Evolutionary conservation across 352 stramenopile species (phyloP).

Genomic region (Globisporangium abappressorium): DNA sequence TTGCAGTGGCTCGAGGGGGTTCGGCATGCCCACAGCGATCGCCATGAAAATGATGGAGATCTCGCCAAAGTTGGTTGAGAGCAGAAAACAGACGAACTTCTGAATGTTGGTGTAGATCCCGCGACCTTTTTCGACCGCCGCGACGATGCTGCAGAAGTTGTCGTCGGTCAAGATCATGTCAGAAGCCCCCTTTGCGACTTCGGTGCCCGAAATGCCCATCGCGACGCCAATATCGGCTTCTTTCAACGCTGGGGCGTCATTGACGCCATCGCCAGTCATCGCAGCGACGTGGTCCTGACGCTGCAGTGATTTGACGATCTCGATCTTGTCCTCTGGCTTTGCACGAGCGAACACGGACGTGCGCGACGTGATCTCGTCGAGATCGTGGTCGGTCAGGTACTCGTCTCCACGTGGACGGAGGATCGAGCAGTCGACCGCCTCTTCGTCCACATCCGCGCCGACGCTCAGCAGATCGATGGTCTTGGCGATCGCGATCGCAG

Average conservation of each 20-base stretch:
- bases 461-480: slow-evolving; percentile 77
- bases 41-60: slow-evolving; percentile 85
- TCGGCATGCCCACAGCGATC: slow-evolving; percentile 56
- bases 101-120: slow-evolving; percentile 98
- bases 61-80: slow-evolving; percentile 97
- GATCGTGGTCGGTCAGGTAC: slow-evolving; percentile 13
- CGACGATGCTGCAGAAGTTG: slow-evolving; percentile 98
- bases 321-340: slow-evolving; percentile 15
- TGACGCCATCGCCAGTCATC: slow-evolving; percentile 99
- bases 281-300: slow-evolving; percentile 37
- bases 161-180: slow-evolving; percentile 99
- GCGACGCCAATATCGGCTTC: slow-evolving; percentile 50
- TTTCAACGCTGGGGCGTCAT: slow-evolving; percentile 93
- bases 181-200: slow-evolving; percentile 97
- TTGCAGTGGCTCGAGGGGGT: slow-evolving; percentile 94
- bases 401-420: slow-evolving; percentile 12
- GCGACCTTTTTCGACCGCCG: slow-evolving; percentile 94
- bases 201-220: slow-evolving; percentile 97
- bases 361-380: slow-evolving; percentile 17
- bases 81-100: slow-evolving; percentile 98
- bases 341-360: slow-evolving; percentile 11
- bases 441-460: slow-evolving; percentile 14
- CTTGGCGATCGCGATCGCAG: slow-evolving; percentile 85
- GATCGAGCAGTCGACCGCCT: slow-evolving; percentile 13
- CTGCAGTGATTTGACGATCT: slow-evolving; percentile 17